These are phyloP conservation scores for Orbilia quercus DNA, from an alignment of 2,329 filamentous ascomycete genomes.

Conservation along the genomic window DNA sequence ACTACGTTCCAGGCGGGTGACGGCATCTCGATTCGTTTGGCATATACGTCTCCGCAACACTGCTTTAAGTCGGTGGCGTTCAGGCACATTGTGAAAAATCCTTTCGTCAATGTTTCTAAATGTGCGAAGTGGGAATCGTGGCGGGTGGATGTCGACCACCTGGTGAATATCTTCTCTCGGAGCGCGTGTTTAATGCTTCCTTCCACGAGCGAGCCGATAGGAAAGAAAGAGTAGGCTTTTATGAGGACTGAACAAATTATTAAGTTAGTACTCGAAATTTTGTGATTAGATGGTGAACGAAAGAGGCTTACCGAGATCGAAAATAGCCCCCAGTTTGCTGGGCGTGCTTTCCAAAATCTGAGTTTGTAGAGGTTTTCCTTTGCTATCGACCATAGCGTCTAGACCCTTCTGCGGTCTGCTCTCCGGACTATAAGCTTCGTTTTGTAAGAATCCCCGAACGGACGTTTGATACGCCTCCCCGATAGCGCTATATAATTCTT, in stretches of 20 bases:
- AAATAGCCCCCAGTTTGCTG: background rate
- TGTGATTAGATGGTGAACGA: no score
- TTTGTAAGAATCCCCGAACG: conserved; percentile 8
- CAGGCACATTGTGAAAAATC: conserved; percentile 12
- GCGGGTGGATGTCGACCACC: no score
- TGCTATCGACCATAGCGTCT: conserved; percentile 23
- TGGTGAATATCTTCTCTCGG: no score
- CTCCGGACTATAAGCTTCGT: conserved; percentile 1
- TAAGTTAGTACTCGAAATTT: background rate
- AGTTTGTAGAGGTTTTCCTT: conserved; percentile 11
- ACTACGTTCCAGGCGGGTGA: conserved; percentile 14
- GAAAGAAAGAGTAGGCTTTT: conserved; percentile 22
- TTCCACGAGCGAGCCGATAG: background rate
- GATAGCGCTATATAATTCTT: background rate
- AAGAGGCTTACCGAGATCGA: conserved; percentile 24
- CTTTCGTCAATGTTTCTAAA: background rate
- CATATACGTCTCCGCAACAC: conserved; percentile 4
- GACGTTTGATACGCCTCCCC: conserved; percentile 18
- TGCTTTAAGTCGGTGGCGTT: conserved; percentile 21
- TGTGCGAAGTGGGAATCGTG: no score
- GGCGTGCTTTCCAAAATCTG: conserved; percentile 5
- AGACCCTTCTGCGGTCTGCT: conserved; percentile 9
- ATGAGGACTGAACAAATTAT: conserved; percentile 29
- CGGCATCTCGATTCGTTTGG: background rate
- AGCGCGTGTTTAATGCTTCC: conserved; percentile 18